Evolutionary conservation across 805 yeast genomes (phyloP).

Genomic region (Saccharomycopsis capsularis): DNA sequence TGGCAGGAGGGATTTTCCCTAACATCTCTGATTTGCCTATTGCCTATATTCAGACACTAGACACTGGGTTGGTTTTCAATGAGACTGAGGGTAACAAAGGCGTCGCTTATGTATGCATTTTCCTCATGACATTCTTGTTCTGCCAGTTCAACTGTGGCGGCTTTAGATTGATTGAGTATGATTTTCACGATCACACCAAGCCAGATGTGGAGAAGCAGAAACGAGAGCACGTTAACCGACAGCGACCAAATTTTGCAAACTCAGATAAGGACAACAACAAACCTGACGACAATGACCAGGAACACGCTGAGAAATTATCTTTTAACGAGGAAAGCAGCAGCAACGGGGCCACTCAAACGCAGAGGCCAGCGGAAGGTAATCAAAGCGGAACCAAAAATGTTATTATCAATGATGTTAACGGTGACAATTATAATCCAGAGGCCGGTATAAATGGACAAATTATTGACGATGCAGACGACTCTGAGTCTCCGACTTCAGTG

Average conservation of each 20-base stretch:
- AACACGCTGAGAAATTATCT: conserved; percentile 23
- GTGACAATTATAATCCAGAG: not conserved
- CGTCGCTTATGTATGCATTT: conserved; percentile 76
- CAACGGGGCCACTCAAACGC: not conserved
- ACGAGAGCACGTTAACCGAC: not conserved
- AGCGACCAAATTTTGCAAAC: not conserved
- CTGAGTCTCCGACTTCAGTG: not conserved
- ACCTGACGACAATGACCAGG: conserved; percentile 24
- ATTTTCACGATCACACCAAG: conserved; percentile 38
- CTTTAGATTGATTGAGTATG: conserved; percentile 61
- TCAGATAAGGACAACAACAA: conserved; percentile 23
- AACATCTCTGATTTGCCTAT: conserved; percentile 80
- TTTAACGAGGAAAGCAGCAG: not conserved
- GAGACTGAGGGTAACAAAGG: conserved; percentile 62
- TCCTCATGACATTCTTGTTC: conserved; percentile 60
- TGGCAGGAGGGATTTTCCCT: conserved; percentile 68
- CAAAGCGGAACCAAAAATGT: not conserved
- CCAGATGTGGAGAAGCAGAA: not conserved
- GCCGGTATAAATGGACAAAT: no score
- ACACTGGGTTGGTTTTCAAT: conserved; percentile 53
- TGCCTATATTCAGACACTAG: conserved; percentile 71
- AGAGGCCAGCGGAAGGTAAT: not conserved
- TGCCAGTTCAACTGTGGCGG: conserved; percentile 72
- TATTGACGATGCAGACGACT: not conserved
- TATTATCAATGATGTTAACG: not conserved